These are phyloP conservation scores for Lenzites betulinus DNA, from an alignment of 768 basidiomycete species.

Conservation along the genomic window DNA sequence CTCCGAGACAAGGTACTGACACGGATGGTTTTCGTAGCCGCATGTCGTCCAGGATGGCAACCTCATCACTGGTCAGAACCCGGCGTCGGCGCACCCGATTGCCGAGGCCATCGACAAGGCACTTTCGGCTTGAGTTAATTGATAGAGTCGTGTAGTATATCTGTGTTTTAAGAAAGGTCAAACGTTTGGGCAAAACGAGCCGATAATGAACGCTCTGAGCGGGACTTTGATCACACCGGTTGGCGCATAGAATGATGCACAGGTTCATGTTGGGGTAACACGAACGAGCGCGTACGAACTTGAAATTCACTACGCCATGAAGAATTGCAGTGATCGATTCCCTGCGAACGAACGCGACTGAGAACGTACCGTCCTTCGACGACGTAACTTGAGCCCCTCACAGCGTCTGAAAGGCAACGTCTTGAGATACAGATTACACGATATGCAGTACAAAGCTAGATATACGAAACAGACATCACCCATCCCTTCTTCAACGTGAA, in stretches of 20 bases:
- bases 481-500: slow-evolving; percentile 87
- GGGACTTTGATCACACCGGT: no score
- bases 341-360: no score
- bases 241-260: no score
- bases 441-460: slow-evolving; percentile 35
- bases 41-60: slow-evolving; percentile 61
- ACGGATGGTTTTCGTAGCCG: slow-evolving; percentile 14
- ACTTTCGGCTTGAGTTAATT: slow-evolving; percentile 31
- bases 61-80: slow-evolving; percentile 76
- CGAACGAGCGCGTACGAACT: no score
- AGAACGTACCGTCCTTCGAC: no score
- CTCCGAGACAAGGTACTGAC: background rate
- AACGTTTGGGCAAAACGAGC: no score
- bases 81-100: slow-evolving; percentile 58
- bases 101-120: slow-evolving; percentile 59
- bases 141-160: slow-evolving; percentile 14
- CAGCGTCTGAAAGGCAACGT: slow-evolving; percentile 2
- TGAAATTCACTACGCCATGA: no score
- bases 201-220: no score
- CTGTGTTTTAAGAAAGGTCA: no score
- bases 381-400: no score
- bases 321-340: no score
- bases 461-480: slow-evolving; percentile 79
- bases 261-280: no score
- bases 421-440: slow-evolving; percentile 19